Evolutionary conservation across 495 filamentous ascomycete species (phyloP).

Genomic region (Penicillium canescens): DNA sequence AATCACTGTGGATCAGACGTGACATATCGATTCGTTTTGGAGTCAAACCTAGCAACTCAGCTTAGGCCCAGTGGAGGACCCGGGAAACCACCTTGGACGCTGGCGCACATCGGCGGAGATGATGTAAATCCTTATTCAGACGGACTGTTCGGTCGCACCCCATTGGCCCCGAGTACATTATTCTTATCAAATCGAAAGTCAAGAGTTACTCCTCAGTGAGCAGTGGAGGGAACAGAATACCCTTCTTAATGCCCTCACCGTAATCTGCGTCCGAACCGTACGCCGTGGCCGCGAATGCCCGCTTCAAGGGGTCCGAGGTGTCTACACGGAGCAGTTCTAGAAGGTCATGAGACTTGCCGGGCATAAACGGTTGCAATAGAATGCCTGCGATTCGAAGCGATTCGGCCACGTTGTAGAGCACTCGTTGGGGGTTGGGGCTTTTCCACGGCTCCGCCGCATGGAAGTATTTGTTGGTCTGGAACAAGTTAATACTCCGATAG

Average conservation of each 20-base stretch:
- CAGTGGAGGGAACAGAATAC: constrained; percentile 57
- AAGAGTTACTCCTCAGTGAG: constrained; percentile 43
- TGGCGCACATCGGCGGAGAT: constrained; percentile 21
- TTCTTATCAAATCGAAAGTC: constrained; percentile 36
- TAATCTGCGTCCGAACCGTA: constrained; percentile 65
- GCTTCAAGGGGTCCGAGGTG: constrained; percentile 38
- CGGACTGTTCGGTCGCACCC: constrained; percentile 7
- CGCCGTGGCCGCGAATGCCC: constrained; percentile 57
- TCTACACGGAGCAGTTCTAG: constrained; percentile 77
- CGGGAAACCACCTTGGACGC: constrained; percentile 20
- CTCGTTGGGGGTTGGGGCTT: constrained; percentile 43
- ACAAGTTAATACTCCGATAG: constrained; percentile 12
- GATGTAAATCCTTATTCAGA: constrained; percentile 23
- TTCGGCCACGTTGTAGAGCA: constrained; percentile 73
- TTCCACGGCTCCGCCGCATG: constrained; percentile 60
- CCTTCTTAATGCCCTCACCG: constrained; percentile 55
- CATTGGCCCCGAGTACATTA: constrained; percentile 27
- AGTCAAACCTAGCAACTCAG: constrained; percentile 20
- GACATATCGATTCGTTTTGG: constrained; percentile 17
- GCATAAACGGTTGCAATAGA: constrained; percentile 88
- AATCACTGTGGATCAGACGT: constrained; percentile 23
- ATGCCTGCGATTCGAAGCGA: constrained; percentile 80
- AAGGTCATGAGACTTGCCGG: constrained; percentile 69
- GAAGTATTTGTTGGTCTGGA: constrained; percentile 73
- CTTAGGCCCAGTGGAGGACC: constrained; percentile 12